Evolutionary conservation across 257 asterid genomes (phyloP).

Genomic region (Solanum lignicaule): DNA sequence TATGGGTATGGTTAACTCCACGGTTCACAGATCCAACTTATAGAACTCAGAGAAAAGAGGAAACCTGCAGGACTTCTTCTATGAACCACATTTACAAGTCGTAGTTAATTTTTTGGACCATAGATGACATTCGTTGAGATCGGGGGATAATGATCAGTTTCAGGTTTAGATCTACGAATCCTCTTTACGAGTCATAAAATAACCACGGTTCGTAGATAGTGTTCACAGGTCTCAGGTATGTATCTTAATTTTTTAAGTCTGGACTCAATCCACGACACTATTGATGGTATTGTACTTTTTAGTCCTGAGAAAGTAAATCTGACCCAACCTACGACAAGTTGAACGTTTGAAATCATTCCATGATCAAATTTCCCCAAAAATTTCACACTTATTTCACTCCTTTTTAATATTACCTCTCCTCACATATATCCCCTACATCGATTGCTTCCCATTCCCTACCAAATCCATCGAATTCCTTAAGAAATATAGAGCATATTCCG

Average conservation of each 20-base stretch:
- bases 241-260: neutral
- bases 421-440: neutral
- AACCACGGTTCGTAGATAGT: neutral
- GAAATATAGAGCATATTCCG: neutral
- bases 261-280: neutral
- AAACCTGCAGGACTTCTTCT: no score
- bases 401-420: neutral
- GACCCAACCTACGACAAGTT: neutral
- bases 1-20: neutral
- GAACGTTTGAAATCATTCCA: neutral
- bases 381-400: no score
- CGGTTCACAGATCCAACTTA: neutral
- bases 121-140: neutral
- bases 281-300: neutral
- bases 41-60: neutral
- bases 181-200: neutral
- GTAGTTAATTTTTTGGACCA: neutral
- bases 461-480: neutral
- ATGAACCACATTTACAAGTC: neutral
- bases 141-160: neutral
- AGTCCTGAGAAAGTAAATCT: neutral
- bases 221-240: neutral
- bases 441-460: neutral
- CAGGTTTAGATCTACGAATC: neutral
- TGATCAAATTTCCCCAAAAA: neutral